Base-by-base conservation (phyloP, 139 green algal genomes). In the Trebouxia sp. region DNA sequence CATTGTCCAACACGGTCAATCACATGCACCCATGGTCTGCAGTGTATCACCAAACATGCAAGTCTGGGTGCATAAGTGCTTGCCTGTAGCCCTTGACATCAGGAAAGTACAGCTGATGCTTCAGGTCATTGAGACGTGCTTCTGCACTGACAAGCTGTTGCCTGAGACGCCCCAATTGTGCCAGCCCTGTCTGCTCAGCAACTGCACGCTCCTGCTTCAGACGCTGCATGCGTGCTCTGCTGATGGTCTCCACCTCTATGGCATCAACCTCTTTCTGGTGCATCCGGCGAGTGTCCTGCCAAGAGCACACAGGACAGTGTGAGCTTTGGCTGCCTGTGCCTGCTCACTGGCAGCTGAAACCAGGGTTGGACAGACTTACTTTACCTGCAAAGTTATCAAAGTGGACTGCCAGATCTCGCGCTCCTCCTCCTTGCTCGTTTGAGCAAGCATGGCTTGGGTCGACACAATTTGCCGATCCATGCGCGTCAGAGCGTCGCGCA, bases 21-120 rank as follows among this genome's bases (percentile, higher is more conserved):
- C 50, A 5, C 20, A 58, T 58, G 50, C 4, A 22, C 20, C 20
- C 2, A 58, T 17, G 50, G 50, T 58, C 2, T 10, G 50, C 22
- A 58, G 50, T 3, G 22, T 3, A 58, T 58, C 20, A 58, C 26
- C 20, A 58, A 58, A 17, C 50, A 17, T 1, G 3, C 22, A 17
- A 22, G 20, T 28, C 56, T 37, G 22, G 56, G 22, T 37, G 56
- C 9, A 12, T 39, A 12, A 38, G 56, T 2, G 3, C 84, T 76
- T 80, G 93, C 88, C 85, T 90, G 87, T 89, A 96, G 30, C 92
- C 92, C 72, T 92, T 89, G 45, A 82, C 62, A 4, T 69, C 67
- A 17, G 92, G 92, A 62, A 95, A 94, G 79, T 94, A 92, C 9
- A 91, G 83, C 35, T 85, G 83, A 76, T 79, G 76, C 74, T 96